Percentiles rank a stretch among this genome's conserved stretches.
Conservation (phyloP, 2,329 filamentous ascomycete genomes). For the Aspergillus ruber region DNA sequence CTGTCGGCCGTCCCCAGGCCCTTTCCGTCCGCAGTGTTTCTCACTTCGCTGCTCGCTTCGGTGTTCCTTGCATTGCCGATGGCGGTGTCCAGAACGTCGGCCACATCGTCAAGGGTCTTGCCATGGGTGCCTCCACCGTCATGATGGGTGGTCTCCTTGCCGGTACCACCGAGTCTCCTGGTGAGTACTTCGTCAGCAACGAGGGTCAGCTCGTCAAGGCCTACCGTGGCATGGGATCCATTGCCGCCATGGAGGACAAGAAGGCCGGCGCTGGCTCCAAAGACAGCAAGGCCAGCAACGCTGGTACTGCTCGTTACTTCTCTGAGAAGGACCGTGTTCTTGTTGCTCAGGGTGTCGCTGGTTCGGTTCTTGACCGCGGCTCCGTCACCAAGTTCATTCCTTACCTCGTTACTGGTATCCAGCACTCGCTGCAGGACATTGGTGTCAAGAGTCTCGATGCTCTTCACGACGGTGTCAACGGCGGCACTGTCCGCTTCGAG, state of each 20-base stretch:
- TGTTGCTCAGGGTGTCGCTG: conserved; percentile 93
- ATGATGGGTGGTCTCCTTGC: conserved; percentile 99
- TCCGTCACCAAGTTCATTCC: conserved; percentile 93
- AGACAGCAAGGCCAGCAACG: conserved; percentile 67
- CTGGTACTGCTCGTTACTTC: conserved; percentile 96
- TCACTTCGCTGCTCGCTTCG: conserved; percentile 83
- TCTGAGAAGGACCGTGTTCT: conserved; percentile 92
- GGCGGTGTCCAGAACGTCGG: conserved; percentile 97
- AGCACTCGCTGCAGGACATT: conserved; percentile 96
- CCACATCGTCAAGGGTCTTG: conserved; percentile 96
- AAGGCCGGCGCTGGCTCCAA: conserved; percentile 73
- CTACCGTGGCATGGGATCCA: conserved; percentile 97
- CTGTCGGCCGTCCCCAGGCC: conserved; percentile 91
- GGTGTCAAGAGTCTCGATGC: conserved; percentile 73
- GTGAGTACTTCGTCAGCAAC: conserved; percentile 90
- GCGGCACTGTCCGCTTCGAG: conserved; percentile 82
- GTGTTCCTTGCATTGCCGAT: conserved; percentile 95
- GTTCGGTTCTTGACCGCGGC: conserved; percentile 52
- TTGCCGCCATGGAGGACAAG: conserved; percentile 99
- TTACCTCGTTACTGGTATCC: conserved; percentile 89
- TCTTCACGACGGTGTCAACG: conserved; percentile 67
- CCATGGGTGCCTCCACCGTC: conserved; percentile 86
- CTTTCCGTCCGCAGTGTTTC: conserved; percentile 87
- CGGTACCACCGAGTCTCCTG: conserved; percentile 94
- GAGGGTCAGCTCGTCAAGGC: conserved; percentile 98